These are phyloP conservation scores for Microbotryum saponariae DNA, from an alignment of 1,284 basidiomycete species.

Conservation along the genomic window DNA sequence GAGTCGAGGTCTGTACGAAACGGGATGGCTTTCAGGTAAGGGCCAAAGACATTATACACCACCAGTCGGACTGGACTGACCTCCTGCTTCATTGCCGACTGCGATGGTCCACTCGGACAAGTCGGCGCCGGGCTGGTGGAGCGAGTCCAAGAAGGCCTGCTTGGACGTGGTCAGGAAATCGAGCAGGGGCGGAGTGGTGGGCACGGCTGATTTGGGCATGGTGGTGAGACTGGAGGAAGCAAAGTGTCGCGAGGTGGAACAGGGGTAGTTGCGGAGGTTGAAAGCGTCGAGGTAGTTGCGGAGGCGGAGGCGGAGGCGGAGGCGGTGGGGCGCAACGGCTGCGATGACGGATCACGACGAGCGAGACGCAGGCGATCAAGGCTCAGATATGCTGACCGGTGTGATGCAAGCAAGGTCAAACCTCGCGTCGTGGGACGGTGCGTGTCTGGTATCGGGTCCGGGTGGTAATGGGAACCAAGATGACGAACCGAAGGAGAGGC, in stretches of 20 bases:
- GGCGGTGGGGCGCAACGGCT: neutral
- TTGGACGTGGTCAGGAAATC: conserved; percentile 45
- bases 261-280: neutral
- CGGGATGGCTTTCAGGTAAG: neutral
- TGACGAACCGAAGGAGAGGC: neutral
- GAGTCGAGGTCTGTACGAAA: conserved; percentile 70
- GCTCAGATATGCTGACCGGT: neutral
- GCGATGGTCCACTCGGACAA: conserved; percentile 62
- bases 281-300: neutral
- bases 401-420: neutral
- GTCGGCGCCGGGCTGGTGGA: no score
- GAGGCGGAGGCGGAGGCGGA: conserved; percentile 1
- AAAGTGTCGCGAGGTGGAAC: neutral
- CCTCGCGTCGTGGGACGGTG: neutral
- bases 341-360: neutral
- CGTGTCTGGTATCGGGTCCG: no score
- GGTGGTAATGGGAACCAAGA: neutral
- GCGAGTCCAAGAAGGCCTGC: conserved; percentile 44
- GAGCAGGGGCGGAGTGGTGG: neutral
- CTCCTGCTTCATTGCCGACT: conserved; percentile 88
- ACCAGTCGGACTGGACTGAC: conserved; percentile 48
- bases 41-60: no score
- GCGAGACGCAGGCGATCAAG: neutral
- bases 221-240: neutral
- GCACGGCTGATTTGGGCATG: neutral